phyloP scores from a whole-genome alignment of 2,329 filamentous ascomycete species.

The Cytospora leucostoma region DNA sequence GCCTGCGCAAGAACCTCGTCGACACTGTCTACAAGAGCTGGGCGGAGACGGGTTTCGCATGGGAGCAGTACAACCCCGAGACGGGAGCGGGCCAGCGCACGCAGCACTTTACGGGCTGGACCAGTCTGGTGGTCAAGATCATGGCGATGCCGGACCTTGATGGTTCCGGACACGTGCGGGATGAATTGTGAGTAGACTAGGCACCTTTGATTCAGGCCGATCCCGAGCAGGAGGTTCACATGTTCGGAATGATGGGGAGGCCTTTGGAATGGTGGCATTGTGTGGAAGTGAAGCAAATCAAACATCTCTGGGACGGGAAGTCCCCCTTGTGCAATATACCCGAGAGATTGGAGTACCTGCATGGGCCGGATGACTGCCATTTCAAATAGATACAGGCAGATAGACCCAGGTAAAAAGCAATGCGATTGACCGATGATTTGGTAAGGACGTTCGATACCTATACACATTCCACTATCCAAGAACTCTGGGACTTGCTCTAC shows the following conservation, averaged over 20 bases:
- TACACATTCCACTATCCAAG: too few relatives aligned
- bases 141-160: slow-evolving; percentile 85
- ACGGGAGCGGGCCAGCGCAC: slow-evolving; percentile 92
- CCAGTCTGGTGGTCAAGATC: slow-evolving; percentile 95
- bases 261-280: not conserved
- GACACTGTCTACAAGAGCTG: slow-evolving; percentile 86
- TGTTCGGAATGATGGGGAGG: not conserved
- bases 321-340: not conserved
- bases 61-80: slow-evolving; percentile 97
- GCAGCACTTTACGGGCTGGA: slow-evolving; percentile 98
- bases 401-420: not conserved
- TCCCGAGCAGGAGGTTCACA: not conserved
- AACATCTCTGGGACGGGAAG: not conserved
- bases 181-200: slow-evolving; percentile 47
- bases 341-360: not conserved
- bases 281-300: not conserved
- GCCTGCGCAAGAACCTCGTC: slow-evolving; percentile 80
- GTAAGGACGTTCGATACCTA: not conserved
- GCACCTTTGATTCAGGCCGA: not conserved
- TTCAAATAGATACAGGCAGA: not conserved
- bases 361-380: not conserved
- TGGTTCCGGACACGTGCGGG: slow-evolving; percentile 39
- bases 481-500: too few relatives aligned
- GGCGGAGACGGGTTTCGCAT: slow-evolving; percentile 91
- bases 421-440: not conserved